Conservation (phyloP, 805 yeast species). For the Candida suzukii region DNA sequence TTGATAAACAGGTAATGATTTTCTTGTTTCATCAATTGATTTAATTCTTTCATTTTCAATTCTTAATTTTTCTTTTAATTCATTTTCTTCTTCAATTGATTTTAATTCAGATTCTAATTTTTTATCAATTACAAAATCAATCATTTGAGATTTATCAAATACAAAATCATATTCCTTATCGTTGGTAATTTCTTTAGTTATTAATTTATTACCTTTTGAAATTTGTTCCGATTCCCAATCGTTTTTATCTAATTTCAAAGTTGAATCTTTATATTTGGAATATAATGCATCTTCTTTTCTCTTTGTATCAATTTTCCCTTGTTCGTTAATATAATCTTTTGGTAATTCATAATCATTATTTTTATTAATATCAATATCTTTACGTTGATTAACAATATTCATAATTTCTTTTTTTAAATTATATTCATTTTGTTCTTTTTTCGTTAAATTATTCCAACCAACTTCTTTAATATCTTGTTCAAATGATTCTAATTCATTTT, state of each 20-base stretch:
- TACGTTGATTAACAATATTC: conserved; percentile 33
- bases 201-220: conserved; percentile 23
- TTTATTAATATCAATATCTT: conserved; percentile 19
- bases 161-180: conserved; percentile 62
- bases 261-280: conserved; percentile 25
- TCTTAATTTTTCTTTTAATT: conserved; percentile 22
- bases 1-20: conserved; percentile 68
- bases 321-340: conserved; percentile 44
- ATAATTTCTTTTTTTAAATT: conserved; percentile 43
- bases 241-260: conserved; percentile 9
- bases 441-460: conserved; percentile 49
- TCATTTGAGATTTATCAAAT: conserved; percentile 58
- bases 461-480: conserved; percentile 41
- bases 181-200: conserved; percentile 12
- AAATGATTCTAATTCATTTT: conserved; percentile 39
- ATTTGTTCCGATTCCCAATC: conserved; percentile 52
- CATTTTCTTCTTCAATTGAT: conserved; percentile 24
- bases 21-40: conserved; percentile 44
- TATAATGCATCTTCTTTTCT: conserved; percentile 46
- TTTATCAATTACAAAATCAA: conserved; percentile 44
- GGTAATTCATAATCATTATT: conserved; percentile 39
- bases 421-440: conserved; percentile 44
- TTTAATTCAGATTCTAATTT: conserved; percentile 20
- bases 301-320: conserved; percentile 46
- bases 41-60: conserved; percentile 29